Evolutionary conservation across 352 stramenopile genomes (phyloP), one percentile per base, ranked within the genome.

Genomic region (Globisporangium okanoganense): DNA sequence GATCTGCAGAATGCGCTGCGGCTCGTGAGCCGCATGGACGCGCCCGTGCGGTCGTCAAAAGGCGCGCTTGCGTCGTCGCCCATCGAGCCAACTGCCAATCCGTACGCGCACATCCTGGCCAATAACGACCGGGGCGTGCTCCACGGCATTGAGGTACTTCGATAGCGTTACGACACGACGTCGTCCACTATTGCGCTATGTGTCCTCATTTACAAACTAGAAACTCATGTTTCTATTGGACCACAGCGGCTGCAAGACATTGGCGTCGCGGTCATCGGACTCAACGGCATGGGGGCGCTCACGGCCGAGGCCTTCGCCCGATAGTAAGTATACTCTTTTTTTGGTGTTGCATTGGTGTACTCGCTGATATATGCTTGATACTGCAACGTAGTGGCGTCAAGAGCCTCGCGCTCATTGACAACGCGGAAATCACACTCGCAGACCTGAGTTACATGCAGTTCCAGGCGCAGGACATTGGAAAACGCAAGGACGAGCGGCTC

Each of bases 61-160:
- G 22, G 31, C 8, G 8, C 43, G 36, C 35, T 78, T 22, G 9
- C 7, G n/a, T 38, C 55, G 13, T 8, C 44, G 16, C 57, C 64
- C 25, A 62, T 50, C 3, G 31, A 56, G 27, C 53, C 72, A 9
- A 41, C 40, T 29, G 52, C 66, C 10, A 65, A 81, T 38, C 70
- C 70, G 14, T 71, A 70, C 62, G 69, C 66, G 31, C 73, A 67
- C 44, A 79, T 83, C 45, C 35, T 69, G 13, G 69, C 76, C 40
- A 86, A 82, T 62, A 86, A 83, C 62, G 72, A 78, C 25, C 65
- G 72, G 7, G 76, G 73, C 9, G 67, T 79, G 22, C 44, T 82
- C 31, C 65, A 69, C 33, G 49, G 61, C 33, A 77, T 83, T 20
- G 69, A 86, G n/a, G n/a, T n/a, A n/a, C n/a, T n/a, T n/a, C n/a